A percentile compares a stretch with the other conserved stretches of the same genome.
Evolutionary conservation across 1,284 basidiomycete genomes (phyloP).

Genomic region (Pyrrhoderma noxium): DNA sequence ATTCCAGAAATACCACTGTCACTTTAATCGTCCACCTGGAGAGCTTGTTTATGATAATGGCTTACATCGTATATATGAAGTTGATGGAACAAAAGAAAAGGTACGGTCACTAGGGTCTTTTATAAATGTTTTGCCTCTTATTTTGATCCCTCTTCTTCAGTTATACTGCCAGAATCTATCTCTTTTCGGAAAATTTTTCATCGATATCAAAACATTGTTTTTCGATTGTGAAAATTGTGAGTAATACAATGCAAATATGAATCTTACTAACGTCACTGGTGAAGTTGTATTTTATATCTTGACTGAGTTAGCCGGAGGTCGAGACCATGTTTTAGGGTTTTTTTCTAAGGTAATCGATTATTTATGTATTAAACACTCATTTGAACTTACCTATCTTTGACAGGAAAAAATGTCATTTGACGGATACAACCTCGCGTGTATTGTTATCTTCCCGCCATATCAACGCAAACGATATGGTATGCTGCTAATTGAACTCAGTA

Average conservation of each 20-base stretch:
- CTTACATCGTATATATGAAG: slow-evolving; percentile 90
- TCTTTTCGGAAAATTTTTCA: slow-evolving; percentile 97
- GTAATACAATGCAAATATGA: slow-evolving; percentile 22
- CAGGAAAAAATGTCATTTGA: slow-evolving; percentile 95
- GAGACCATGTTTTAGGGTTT: slow-evolving; percentile 82
- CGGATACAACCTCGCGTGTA: slow-evolving; percentile 96
- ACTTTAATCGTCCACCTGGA: slow-evolving; percentile 75
- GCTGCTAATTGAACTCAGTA: slow-evolving; percentile 97
- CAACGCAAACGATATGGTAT: slow-evolving; percentile 90
- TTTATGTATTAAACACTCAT: slow-evolving; percentile 5
- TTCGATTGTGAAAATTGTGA: slow-evolving; percentile 85
- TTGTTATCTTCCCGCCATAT: slow-evolving; percentile 91
- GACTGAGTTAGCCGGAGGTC: slow-evolving; percentile 76
- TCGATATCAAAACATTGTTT: slow-evolving; percentile 96
- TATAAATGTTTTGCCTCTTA: not conserved
- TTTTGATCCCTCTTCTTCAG: slow-evolving; percentile 33
- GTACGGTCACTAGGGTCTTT: slow-evolving; percentile 33
- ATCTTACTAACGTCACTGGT: slow-evolving; percentile 1
- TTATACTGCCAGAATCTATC: slow-evolving; percentile 95
- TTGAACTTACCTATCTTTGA: not conserved
- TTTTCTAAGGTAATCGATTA: slow-evolving; percentile 75
- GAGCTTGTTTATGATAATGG: slow-evolving; percentile 86
- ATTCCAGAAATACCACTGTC: slow-evolving; percentile 58
- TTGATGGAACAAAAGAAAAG: slow-evolving; percentile 84
- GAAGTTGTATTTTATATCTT: slow-evolving; percentile 91